Evolutionary conservation across 176 grass and related monocot genomes (phyloP).

Genomic region (Oryza meridionalis): DNA sequence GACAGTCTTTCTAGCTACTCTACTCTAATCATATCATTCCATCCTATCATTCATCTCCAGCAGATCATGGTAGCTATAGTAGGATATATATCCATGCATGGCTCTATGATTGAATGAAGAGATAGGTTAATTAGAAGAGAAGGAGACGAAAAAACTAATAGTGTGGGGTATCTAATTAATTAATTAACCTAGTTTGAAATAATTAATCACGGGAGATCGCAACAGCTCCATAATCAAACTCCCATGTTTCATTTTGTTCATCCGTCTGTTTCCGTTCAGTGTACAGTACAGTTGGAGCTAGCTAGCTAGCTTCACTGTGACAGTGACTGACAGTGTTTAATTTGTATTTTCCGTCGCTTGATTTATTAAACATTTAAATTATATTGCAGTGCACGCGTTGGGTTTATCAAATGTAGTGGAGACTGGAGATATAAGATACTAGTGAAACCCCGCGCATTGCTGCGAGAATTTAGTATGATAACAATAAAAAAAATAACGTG

Average conservation of each 20-base stretch:
- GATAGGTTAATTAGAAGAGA: not conserved
- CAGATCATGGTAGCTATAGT: not conserved
- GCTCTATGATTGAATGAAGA: conserved; percentile 5
- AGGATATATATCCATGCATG: not conserved
- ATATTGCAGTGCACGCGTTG: too few species aligned
- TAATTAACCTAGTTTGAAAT: not conserved
- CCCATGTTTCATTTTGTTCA: not conserved
- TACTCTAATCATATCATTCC: conserved; percentile 17
- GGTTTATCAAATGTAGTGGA: too few species aligned
- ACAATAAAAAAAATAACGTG: too few species aligned
- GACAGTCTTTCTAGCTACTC: not conserved
- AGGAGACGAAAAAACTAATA: not conserved
- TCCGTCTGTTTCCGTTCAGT: not conserved
- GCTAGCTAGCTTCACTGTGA: not conserved
- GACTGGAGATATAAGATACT: too few species aligned
- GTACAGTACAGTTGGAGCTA: not conserved
- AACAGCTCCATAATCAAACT: not conserved
- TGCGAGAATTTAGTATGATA: too few species aligned
- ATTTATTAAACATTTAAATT: too few species aligned
- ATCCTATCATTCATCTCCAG: conserved; percentile 15
- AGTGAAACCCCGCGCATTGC: too few species aligned
- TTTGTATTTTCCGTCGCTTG: too few species aligned
- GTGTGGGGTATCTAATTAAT: not conserved
- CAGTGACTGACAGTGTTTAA: not conserved
- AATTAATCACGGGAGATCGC: not conserved